A percentile compares a stretch with the other conserved stretches of the same genome.
Evolutionary conservation across 2,329 filamentous ascomycete species (phyloP).

Genomic region (Laburnicola sp.): DNA sequence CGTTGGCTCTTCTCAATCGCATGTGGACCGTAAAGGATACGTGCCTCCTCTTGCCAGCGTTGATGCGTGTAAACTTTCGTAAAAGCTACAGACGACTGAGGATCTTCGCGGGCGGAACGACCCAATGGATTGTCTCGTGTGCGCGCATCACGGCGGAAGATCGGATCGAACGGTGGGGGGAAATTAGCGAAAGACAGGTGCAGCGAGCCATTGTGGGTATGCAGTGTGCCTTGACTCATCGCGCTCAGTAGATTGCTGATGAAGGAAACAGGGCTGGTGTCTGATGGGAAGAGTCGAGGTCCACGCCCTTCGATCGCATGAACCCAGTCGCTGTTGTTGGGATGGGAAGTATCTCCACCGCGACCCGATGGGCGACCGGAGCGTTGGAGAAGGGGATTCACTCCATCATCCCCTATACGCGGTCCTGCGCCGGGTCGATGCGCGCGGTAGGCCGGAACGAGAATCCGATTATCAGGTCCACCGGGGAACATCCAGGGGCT

Average conservation of each 20-base stretch:
- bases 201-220: constrained; percentile 50
- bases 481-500: constrained; percentile 61
- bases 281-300: constrained; percentile 50
- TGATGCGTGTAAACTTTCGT: constrained; percentile 68
- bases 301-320: constrained; percentile 55
- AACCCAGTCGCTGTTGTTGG: constrained; percentile 53
- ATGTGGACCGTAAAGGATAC: constrained; percentile 75
- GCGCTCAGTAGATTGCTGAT: constrained; percentile 62
- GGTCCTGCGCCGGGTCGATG: constrained; percentile 59
- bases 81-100: constrained; percentile 77
- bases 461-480: constrained; percentile 51
- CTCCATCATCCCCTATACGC: constrained; percentile 72
- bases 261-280: constrained; percentile 56
- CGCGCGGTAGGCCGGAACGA: constrained; percentile 52
- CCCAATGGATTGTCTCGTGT: constrained; percentile 35
- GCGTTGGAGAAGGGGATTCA: constrained; percentile 83
- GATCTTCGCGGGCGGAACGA: constrained; percentile 57
- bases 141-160: constrained; percentile 38
- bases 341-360: constrained; percentile 24
- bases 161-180: constrained; percentile 39
- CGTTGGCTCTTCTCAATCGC: constrained; percentile 70
- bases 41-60: constrained; percentile 88
- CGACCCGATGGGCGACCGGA: constrained; percentile 42
- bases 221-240: constrained; percentile 50
- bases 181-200: constrained; percentile 56